These are phyloP conservation scores for Byssoonygena ceratinophila DNA, from an alignment of 2,329 filamentous ascomycete species.

Conservation along the genomic window DNA sequence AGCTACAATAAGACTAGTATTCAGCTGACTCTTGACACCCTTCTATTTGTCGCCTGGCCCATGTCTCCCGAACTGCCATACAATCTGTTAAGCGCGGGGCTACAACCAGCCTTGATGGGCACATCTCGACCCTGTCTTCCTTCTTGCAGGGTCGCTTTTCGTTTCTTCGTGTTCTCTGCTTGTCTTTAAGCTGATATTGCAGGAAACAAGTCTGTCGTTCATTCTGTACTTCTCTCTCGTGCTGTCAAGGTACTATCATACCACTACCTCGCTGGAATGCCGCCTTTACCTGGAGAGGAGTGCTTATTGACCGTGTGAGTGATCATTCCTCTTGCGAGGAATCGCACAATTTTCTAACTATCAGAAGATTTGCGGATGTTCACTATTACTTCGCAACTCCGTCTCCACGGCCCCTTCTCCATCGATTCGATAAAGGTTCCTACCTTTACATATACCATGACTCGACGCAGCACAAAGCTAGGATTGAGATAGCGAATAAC, in stretches of 20 bases:
- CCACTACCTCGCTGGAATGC: conserved; percentile 28
- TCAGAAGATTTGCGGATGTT: conserved; percentile 49
- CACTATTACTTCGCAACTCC: conserved; percentile 55
- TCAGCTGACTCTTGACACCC: too few species aligned
- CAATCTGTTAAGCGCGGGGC: conserved; percentile 7
- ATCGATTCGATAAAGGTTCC: conserved; percentile 54
- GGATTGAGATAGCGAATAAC: conserved; percentile 55
- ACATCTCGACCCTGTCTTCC: neutral
- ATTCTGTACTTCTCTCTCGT: neutral
- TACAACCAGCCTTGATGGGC: conserved; percentile 1
- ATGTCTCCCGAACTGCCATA: neutral
- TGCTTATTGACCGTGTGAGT: conserved; percentile 39
- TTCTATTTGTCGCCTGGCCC: neutral
- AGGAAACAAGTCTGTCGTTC: neutral
- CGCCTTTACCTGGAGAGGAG: conserved; percentile 39
- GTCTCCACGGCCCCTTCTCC: conserved; percentile 44
- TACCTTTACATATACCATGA: conserved; percentile 57
- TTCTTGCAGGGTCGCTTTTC: too few species aligned
- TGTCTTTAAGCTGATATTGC: neutral
- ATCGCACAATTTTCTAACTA: conserved; percentile 11
- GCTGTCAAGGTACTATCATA: neutral
- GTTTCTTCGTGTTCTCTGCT: neutral
- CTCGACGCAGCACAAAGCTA: conserved; percentile 41
- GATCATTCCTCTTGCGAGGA: neutral
- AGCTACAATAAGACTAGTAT: too few species aligned